Evolutionary conservation across 176 grass and related monocot species (phyloP), one percentile per base, ranked within the genome.

Genomic region (Echinochloa phyllopogon): DNA sequence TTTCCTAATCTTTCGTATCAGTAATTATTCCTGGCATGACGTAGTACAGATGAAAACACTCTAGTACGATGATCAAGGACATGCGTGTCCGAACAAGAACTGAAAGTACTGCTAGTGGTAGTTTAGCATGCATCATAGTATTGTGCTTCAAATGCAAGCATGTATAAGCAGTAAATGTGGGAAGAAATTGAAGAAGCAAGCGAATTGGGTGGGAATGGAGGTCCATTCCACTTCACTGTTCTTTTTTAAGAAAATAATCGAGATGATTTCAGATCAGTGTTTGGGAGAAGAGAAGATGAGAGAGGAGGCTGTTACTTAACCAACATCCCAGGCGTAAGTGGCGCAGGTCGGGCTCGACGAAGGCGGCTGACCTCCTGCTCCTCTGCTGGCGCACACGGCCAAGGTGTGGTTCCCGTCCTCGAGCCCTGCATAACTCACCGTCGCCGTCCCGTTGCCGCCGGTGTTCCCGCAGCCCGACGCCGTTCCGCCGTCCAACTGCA

Each of bases 261-360:
- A 33, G 29, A 33, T 33, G 29, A 2, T 33, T 33, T 33, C 29
- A 33, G 29, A 1, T 33, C 29, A 33, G 1, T 33, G 29, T 33
- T 33, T 1, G 29, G 29, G 8, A 5, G 13, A 50, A 6, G 16
- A 6, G 15, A n/a, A 56, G 49, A 16, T 51, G 49, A 16, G 49
- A 50, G 12, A 43, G 8, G 38, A 49, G 50, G 66, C 23, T 56
- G 91, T 85, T 84, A 86, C 88, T 88, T 82, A 88, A 98, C 96
- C 96, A 72, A 95, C 88, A 86, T 67, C 87, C 96, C 96, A 98
- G 23, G 87, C 81, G 85, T 95, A 94, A 68, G 71, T 90, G 79
- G 83, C 88, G 81, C 93, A 98, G 80, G 51, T 45, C 21, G 79
- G 50, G 51, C 64, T 8, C 3, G 27, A 13, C 20, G 61, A 63